Conservation (phyloP, 2,329 filamentous ascomycete species). For the Tolypocladium tundrense region DNA sequence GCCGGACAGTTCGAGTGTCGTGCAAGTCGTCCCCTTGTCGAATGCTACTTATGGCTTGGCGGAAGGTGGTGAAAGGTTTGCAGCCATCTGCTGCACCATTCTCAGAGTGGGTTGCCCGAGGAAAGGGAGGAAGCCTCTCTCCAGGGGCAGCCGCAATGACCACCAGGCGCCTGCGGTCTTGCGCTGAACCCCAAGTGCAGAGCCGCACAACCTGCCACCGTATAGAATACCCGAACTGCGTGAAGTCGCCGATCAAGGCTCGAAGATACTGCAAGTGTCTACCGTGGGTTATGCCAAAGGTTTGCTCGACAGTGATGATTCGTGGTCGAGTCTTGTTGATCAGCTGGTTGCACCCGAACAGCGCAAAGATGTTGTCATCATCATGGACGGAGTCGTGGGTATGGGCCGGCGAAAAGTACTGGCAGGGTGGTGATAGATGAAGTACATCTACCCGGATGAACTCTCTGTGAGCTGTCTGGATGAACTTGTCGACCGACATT, state of each 20-base stretch:
- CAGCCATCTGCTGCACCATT: conserved; percentile 20
- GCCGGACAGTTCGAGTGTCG: conserved; percentile 17
- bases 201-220: conserved; percentile 54
- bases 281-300: conserved; percentile 52
- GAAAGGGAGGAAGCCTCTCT: conserved; percentile 57
- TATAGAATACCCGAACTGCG: conserved; percentile 56
- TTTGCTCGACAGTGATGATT: conserved; percentile 70
- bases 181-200: conserved; percentile 39
- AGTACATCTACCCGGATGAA: conserved; percentile 51
- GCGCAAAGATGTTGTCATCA: conserved; percentile 54
- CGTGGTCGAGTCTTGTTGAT: conserved; percentile 52
- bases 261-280: conserved; percentile 46
- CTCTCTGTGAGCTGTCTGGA: conserved; percentile 18
- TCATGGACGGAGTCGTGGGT: conserved; percentile 59
- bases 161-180: conserved; percentile 40
- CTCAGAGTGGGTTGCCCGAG: conserved; percentile 46
- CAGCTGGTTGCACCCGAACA: conserved; percentile 44
- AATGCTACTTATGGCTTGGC: conserved; percentile 28
- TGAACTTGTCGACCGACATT: conserved; percentile 38
- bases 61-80: conserved; percentile 33
- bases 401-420: conserved; percentile 64
- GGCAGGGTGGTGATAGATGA: conserved; percentile 70
- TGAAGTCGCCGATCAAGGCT: conserved; percentile 52
- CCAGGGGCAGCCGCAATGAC: conserved; percentile 56
- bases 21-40: conserved; percentile 26